A percentile compares a stretch with the other conserved stretches of the same genome.
These are phyloP conservation scores for Fusarium graminum DNA, from an alignment of 2,329 filamentous ascomycete genomes.

Conservation along the genomic window DNA sequence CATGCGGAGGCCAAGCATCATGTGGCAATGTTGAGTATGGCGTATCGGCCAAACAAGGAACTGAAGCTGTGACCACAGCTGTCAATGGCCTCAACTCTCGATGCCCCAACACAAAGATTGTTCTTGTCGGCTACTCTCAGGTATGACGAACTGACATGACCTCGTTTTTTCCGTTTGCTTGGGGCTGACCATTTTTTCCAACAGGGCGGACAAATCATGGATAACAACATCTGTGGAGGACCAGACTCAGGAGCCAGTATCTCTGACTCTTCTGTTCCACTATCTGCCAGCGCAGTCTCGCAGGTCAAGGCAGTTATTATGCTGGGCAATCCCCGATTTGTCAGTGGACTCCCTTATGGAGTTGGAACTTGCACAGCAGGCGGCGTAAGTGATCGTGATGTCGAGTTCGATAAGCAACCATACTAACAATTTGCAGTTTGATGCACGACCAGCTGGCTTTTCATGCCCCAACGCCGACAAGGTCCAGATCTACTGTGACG, in stretches of 20 bases:
- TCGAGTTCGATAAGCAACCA: fast-evolving
- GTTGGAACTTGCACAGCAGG: slow-evolving; percentile 69
- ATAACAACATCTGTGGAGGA: slow-evolving; percentile 74
- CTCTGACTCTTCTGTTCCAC: slow-evolving; percentile 57
- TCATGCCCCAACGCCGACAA: slow-evolving; percentile 65
- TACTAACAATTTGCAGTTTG: slow-evolving; percentile 62
- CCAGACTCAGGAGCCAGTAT: slow-evolving; percentile 62
- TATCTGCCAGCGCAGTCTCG: slow-evolving; percentile 62
- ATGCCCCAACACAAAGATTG: slow-evolving; percentile 69
- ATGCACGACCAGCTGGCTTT: slow-evolving; percentile 69
- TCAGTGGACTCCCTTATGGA: slow-evolving; percentile 67
- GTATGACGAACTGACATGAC: slow-evolving; percentile 50
- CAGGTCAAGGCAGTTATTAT: slow-evolving; percentile 74
- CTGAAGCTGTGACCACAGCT: slow-evolving; percentile 68
- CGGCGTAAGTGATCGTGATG: slow-evolving; percentile 61
- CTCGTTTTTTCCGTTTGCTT: fast-evolving
- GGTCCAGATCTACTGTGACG: slow-evolving; percentile 75
- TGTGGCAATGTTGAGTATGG: slow-evolving; percentile 73
- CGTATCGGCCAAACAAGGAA: slow-evolving; percentile 69
- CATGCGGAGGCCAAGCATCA: slow-evolving; percentile 70
- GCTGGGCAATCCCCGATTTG: slow-evolving; percentile 73
- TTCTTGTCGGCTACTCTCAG: slow-evolving; percentile 73
- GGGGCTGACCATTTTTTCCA: neutral
- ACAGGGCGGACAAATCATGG: slow-evolving; percentile 73
- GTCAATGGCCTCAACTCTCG: slow-evolving; percentile 69